phyloP scores from a whole-genome alignment of 2,329 filamentous ascomycete genomes.

The Teratosphaeria gauchensis region DNA sequence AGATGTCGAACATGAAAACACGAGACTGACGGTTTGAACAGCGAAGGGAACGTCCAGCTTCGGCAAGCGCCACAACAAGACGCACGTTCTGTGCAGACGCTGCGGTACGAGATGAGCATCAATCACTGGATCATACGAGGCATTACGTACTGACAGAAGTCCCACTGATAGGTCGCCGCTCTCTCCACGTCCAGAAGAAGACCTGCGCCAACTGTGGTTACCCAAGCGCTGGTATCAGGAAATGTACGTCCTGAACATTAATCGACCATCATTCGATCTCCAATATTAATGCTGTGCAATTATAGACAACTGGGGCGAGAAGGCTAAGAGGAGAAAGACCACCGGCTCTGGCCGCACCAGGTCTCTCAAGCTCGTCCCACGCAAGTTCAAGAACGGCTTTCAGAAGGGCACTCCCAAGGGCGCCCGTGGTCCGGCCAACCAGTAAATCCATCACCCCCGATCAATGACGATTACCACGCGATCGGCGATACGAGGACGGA shows the following conservation, averaged over 20 bases:
- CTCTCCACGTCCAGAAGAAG: constrained; percentile 99
- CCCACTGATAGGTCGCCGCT: constrained; percentile 66
- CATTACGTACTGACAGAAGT: neutral
- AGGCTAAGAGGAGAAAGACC: constrained; percentile 99
- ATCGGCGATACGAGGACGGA: neutral
- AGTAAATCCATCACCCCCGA: constrained; percentile 2
- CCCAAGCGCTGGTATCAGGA: constrained; percentile 91
- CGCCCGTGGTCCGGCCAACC: constrained; percentile 49
- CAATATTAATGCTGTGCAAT: neutral
- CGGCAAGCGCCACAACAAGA: constrained; percentile 89
- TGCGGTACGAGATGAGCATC: constrained; percentile 54
- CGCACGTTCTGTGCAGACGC: constrained; percentile 96
- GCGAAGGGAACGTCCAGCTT: constrained; percentile 65
- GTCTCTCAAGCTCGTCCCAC: constrained; percentile 84
- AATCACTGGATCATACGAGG: constrained; percentile 35
- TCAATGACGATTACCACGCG: neutral
- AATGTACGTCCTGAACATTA: constrained; percentile 61
- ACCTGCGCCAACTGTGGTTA: constrained; percentile 95
- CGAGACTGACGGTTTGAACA: constrained; percentile 40
- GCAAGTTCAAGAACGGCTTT: constrained; percentile 98
- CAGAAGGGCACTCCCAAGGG: constrained; percentile 80
- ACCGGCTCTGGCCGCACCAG: constrained; percentile 93
- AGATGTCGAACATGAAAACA: neutral
- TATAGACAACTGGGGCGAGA: constrained; percentile 98
- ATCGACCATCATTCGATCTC: neutral